These are phyloP conservation scores for Pichia sp. DNA, from an alignment of 1,139 yeast genomes.

Conservation along the genomic window DNA sequence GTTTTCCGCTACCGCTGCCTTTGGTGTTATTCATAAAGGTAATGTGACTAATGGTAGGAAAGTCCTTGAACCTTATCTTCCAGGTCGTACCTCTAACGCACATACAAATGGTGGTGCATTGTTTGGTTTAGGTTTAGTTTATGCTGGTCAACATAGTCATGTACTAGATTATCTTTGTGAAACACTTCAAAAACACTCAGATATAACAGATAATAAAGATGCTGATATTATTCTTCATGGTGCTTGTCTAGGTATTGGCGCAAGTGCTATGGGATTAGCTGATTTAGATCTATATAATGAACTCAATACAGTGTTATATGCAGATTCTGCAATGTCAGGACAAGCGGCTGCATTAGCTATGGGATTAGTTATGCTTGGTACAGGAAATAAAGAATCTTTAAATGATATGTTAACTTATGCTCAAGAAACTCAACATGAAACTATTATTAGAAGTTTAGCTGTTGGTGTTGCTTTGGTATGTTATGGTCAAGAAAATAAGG, in stretches of 20 bases:
- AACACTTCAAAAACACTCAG: constrained; percentile 55
- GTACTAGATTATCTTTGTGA: constrained; percentile 72
- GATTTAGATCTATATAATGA: constrained; percentile 72
- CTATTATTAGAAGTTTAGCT: constrained; percentile 85
- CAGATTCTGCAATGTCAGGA: constrained; percentile 91
- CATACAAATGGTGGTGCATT: constrained; percentile 95
- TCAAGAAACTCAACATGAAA: constrained; percentile 93
- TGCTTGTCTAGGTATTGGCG: constrained; percentile 92
- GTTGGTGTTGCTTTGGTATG: constrained; percentile 82
- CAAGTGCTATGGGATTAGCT: constrained; percentile 93
- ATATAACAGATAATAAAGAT: constrained; percentile 42
- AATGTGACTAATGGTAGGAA: constrained; percentile 86
- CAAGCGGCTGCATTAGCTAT: constrained; percentile 96
- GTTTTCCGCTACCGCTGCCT: constrained; percentile 94
- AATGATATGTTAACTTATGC: constrained; percentile 88
- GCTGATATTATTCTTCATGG: constrained; percentile 90
- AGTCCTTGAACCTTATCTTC: constrained; percentile 84
- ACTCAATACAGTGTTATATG: constrained; percentile 73
- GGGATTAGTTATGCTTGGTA: constrained; percentile 95
- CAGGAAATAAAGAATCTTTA: constrained; percentile 68
- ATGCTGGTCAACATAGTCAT: constrained; percentile 94
- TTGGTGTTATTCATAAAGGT: constrained; percentile 96
- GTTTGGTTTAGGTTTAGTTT: constrained; percentile 86
- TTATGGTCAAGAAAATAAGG: constrained; percentile 79
- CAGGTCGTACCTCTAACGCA: constrained; percentile 70